Conservation (phyloP, 192 early-diverging fungal genomes). For the Dissophora globulifera region DNA sequence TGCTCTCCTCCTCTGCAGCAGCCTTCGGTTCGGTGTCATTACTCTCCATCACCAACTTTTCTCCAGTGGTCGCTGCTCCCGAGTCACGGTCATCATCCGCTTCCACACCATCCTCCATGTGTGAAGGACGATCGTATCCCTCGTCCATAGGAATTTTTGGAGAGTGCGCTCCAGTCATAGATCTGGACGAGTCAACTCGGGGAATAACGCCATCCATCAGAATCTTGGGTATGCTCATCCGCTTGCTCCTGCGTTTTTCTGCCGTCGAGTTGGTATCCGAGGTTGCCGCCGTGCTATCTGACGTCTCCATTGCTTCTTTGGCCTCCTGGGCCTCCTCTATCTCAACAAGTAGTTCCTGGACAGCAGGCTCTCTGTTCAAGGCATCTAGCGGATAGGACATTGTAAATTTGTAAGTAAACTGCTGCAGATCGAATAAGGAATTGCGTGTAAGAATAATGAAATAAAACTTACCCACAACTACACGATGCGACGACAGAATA, state of each 20-base stretch:
- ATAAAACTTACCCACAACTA: conserved; percentile 55
- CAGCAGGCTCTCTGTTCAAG: conserved; percentile 32
- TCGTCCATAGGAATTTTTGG: conserved; percentile 44
- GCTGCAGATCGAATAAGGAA: no score
- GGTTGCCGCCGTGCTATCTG: no score
- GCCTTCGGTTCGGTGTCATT: background rate
- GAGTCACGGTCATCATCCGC: background rate
- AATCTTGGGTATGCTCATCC: conserved; percentile 28
- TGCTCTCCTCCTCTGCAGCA: background rate
- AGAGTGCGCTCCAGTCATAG: background rate
- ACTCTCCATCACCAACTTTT: background rate
- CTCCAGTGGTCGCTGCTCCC: background rate
- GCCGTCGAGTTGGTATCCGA: background rate
- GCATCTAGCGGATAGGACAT: conserved; percentile 19
- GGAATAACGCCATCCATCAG: conserved; percentile 33
- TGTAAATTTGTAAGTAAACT: no score
- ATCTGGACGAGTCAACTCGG: background rate
- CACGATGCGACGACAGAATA: conserved; percentile 52
- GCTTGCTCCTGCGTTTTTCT: background rate
- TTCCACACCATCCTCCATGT: background rate
- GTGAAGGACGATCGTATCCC: conserved; percentile 19
- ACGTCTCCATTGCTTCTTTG: no score
- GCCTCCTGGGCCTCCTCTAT: background rate
- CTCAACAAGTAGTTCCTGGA: conserved; percentile 31
- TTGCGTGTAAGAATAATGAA: no score